Conservation (phyloP, 108 stramenopile genomes). For the Fragilaria crotonensis region DNA sequence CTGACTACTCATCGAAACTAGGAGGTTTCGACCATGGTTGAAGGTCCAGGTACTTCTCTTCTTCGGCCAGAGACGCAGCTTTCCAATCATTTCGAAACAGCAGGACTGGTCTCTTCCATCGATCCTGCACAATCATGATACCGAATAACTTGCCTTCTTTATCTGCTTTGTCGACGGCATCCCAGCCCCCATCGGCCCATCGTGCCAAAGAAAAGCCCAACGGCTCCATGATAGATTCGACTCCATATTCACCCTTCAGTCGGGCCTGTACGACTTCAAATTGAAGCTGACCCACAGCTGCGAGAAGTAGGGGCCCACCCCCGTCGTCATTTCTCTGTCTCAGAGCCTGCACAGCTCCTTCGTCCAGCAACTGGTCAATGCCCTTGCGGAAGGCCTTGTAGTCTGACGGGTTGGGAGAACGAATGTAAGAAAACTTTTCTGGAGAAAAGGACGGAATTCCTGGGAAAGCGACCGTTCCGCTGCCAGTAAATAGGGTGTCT, state of each 20-base stretch:
- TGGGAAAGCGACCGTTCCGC: slow-evolving; percentile 68
- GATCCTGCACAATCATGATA: slow-evolving; percentile 86
- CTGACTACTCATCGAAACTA: slow-evolving; percentile 61
- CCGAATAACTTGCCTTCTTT: slow-evolving; percentile 87
- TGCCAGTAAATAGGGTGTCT: slow-evolving; percentile 80
- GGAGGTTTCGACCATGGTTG: slow-evolving; percentile 73
- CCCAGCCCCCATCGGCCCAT: slow-evolving; percentile 92
- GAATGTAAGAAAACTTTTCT: slow-evolving; percentile 88
- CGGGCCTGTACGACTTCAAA: slow-evolving; percentile 93
- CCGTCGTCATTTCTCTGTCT: slow-evolving; percentile 91
- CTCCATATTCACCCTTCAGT: slow-evolving; percentile 85
- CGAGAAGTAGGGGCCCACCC: slow-evolving; percentile 85
- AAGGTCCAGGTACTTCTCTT: slow-evolving; percentile 63
- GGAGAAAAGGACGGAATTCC: slow-evolving; percentile 93
- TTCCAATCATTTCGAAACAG: slow-evolving; percentile 96
- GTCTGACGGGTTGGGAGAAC: slow-evolving; percentile 83
- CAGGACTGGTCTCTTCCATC: slow-evolving; percentile 86
- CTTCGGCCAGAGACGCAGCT: slow-evolving; percentile 71
- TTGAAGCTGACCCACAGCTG: slow-evolving; percentile 93
- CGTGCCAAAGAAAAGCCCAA: slow-evolving; percentile 84
- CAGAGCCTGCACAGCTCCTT: slow-evolving; percentile 92
- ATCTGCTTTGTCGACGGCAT: slow-evolving; percentile 88
- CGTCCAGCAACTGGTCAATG: slow-evolving; percentile 84
- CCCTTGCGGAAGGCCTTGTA: slow-evolving; percentile 94
- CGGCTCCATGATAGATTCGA: slow-evolving; percentile 81